Evolutionary conservation across 257 asterid species (phyloP).

Genomic region (Linderniella brevidens): DNA sequence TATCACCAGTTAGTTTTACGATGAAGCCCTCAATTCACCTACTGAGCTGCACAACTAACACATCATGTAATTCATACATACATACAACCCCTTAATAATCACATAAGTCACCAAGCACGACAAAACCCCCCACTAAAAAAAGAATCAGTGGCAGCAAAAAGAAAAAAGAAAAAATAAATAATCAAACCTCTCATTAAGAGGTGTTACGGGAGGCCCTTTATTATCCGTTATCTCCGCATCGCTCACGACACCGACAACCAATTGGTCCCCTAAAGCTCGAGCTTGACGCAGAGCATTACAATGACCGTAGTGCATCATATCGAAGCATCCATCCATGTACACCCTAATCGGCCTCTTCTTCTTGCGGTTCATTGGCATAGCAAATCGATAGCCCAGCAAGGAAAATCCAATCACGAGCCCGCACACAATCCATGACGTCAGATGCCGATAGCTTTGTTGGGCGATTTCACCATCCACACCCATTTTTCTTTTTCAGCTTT

Average conservation of each 20-base stretch:
- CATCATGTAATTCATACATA: background rate
- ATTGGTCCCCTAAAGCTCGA: slow-evolving; percentile 85
- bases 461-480: slow-evolving; percentile 27
- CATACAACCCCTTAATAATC: background rate
- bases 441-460: slow-evolving; percentile 25
- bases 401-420: slow-evolving; percentile 54
- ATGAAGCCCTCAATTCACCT: too few species aligned
- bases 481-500: slow-evolving; percentile 17
- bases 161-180: background rate
- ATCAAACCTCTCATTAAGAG: slow-evolving; percentile 61
- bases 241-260: slow-evolving; percentile 87
- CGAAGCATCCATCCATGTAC: slow-evolving; percentile 93
- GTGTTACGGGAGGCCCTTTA: slow-evolving; percentile 94
- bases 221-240: slow-evolving; percentile 74
- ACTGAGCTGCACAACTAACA: background rate
- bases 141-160: slow-evolving; percentile 1
- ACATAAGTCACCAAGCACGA: background rate
- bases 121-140: background rate
- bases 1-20: too few species aligned
- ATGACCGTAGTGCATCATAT: slow-evolving; percentile 98
- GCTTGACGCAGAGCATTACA: slow-evolving; percentile 98
- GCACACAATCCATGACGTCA: slow-evolving; percentile 50
- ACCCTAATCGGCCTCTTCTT: slow-evolving; percentile 77
- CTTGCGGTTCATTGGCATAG: slow-evolving; percentile 29
- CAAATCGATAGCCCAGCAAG: slow-evolving; percentile 36